Evolutionary conservation across 23 red algal genomes (phyloP).

Genomic region (Gracilaria vermiculophylla): DNA sequence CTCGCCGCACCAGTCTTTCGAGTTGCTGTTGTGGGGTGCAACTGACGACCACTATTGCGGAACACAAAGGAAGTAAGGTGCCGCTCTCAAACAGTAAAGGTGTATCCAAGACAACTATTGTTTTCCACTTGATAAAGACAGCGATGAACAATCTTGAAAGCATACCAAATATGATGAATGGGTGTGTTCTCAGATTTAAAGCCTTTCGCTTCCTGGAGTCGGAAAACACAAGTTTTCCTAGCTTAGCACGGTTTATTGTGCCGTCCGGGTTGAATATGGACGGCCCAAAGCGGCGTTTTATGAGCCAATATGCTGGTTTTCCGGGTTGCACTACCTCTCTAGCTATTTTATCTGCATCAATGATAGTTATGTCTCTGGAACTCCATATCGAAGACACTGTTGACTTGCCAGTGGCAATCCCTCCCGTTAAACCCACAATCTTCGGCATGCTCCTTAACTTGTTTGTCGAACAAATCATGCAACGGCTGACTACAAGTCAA

Average conservation of each 20-base stretch:
- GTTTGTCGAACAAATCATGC: background rate
- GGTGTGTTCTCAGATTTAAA: conserved; percentile 80
- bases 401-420: conserved; percentile 91
- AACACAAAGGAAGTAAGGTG: conserved; percentile 66
- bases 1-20: conserved; percentile 34
- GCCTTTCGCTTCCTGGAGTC: conserved; percentile 42
- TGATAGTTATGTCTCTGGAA: conserved; percentile 28
- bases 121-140: conserved; percentile 23
- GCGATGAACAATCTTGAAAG: conserved; percentile 50
- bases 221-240: conserved; percentile 79
- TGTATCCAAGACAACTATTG: conserved; percentile 85
- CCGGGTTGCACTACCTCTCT: conserved; percentile 82
- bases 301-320: conserved; percentile 40
- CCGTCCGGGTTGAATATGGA: conserved; percentile 39
- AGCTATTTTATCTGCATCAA: conserved; percentile 94
- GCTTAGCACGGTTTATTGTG: conserved; percentile 48
- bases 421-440: conserved; percentile 86
- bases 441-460: conserved; percentile 49
- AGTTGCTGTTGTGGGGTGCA: conserved; percentile 56
- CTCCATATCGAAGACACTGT: conserved; percentile 67
- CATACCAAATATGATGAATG: conserved; percentile 82
- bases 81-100: conserved; percentile 92
- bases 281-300: conserved; percentile 59
- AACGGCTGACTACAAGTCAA: background rate
- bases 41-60: conserved; percentile 47